A percentile compares a stretch with the other conserved stretches of the same genome.
phyloP scores from a whole-genome alignment of 2,329 filamentous ascomycete genomes.

The Coniochaeta sp. region DNA sequence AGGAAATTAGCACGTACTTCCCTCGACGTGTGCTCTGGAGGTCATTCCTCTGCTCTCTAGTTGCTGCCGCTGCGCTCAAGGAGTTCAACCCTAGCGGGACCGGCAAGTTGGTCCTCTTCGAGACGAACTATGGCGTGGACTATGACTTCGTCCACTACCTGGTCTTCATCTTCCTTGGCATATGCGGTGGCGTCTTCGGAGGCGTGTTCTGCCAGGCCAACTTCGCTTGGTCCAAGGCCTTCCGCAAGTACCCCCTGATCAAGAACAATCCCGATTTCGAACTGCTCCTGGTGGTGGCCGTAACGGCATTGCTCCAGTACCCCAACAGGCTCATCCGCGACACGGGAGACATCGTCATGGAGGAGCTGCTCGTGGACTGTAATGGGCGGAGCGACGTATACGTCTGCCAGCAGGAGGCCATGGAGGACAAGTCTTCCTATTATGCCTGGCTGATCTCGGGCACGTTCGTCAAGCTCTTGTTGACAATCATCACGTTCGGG shows the following conservation, averaged over 20 bases:
- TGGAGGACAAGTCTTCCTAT: slow-evolving; percentile 29
- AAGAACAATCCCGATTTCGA: slow-evolving; percentile 49
- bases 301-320: slow-evolving; percentile 46
- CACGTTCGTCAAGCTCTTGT: slow-evolving; percentile 44
- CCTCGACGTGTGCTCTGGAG: slow-evolving; percentile 48
- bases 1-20: slow-evolving; percentile 55
- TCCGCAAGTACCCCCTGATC: slow-evolving; percentile 40
- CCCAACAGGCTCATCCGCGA: slow-evolving; percentile 48
- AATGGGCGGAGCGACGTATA: slow-evolving; percentile 28
- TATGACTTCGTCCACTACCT: slow-evolving; percentile 49
- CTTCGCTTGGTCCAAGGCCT: slow-evolving; percentile 42
- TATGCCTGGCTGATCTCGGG: slow-evolving; percentile 45
- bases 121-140: slow-evolving; percentile 50
- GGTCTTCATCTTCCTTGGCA: slow-evolving; percentile 47
- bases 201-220: slow-evolving; percentile 53
- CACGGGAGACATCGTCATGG: slow-evolving; percentile 48
- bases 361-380: slow-evolving; percentile 50
- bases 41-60: slow-evolving; percentile 50
- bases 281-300: slow-evolving; percentile 44
- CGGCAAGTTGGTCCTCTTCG: slow-evolving; percentile 53
- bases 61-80: slow-evolving; percentile 47
- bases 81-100: slow-evolving; percentile 53
- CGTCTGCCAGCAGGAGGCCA: slow-evolving; percentile 43
- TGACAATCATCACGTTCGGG: slow-evolving; percentile 53
- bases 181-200: slow-evolving; percentile 52